These are phyloP conservation scores for Aspergillus hiratsukae DNA, from an alignment of 2,329 filamentous ascomycete species.

Conservation along the genomic window DNA sequence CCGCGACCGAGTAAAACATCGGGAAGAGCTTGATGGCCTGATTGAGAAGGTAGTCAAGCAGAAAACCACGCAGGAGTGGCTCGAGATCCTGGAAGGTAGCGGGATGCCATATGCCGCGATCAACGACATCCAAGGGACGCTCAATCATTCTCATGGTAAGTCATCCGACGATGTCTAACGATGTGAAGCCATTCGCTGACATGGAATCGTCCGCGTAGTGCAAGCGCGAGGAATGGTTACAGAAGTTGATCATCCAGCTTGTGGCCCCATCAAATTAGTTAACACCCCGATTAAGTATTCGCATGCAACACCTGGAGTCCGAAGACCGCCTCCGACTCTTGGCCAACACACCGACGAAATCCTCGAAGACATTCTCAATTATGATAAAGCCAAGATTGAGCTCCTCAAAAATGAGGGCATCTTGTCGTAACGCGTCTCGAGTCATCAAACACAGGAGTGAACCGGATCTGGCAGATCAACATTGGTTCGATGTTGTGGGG, in stretches of 20 bases:
- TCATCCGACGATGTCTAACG: conserved; percentile 2
- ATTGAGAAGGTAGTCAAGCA: conserved; percentile 72
- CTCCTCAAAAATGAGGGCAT: conserved; percentile 63
- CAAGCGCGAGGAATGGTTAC: conserved; percentile 82
- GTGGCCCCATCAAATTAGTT: conserved; percentile 82
- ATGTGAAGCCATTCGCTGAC: neutral
- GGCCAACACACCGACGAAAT: conserved; percentile 85
- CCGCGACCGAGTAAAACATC: conserved; percentile 58
- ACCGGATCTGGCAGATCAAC: too few species aligned
- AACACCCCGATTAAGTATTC: conserved; percentile 96
- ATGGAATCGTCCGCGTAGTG: conserved; percentile 36
- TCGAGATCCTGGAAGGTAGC: conserved; percentile 78
- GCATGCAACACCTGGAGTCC: conserved; percentile 69
- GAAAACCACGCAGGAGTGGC: conserved; percentile 83
- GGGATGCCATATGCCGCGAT: conserved; percentile 94
- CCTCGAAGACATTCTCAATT: conserved; percentile 58
- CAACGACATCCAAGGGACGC: conserved; percentile 81
- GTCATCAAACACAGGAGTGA: neutral
- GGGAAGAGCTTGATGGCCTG: conserved; percentile 68
- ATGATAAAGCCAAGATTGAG: conserved; percentile 56
- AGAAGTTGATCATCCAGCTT: conserved; percentile 75
- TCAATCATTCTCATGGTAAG: conserved; percentile 78
- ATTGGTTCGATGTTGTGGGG: neutral
- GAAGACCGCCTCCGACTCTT: conserved; percentile 74
- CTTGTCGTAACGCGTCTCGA: conserved; percentile 44